These are phyloP conservation scores for Pinus tabuliformis DNA, from an alignment of 75 land plant species.

Conservation along the genomic window DNA sequence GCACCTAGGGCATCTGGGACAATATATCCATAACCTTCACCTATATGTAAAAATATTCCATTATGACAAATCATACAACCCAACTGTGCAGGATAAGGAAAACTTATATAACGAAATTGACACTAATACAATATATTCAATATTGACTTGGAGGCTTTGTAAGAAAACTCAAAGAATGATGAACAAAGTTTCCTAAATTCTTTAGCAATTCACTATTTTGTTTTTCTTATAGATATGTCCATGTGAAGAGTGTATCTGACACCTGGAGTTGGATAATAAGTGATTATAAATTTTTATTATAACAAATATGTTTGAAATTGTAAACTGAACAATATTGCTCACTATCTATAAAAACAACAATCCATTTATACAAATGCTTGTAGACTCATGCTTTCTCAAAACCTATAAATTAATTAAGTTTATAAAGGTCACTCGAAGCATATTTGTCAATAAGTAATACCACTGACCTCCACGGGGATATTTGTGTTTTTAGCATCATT, in stretches of 20 bases:
- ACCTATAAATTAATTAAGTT: background rate
- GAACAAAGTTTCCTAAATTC: conserved; percentile 90
- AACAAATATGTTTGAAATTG: background rate
- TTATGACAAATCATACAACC: background rate
- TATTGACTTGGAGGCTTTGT: conserved; percentile 79
- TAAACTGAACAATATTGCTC: background rate
- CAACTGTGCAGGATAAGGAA: background rate
- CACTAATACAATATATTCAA: background rate
- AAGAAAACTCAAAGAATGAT: conserved; percentile 80
- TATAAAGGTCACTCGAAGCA: conserved; percentile 72
- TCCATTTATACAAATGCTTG: background rate
- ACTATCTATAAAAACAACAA: background rate
- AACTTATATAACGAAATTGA: background rate
- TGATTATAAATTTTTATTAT: background rate
- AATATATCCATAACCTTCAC: conserved; percentile 79
- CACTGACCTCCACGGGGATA: conserved; percentile 91
- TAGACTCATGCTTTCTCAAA: background rate
- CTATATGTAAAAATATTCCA: conserved; percentile 24
- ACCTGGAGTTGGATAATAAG: conserved; percentile 37
- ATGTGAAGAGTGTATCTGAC: conserved; percentile 90
- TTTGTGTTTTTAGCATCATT: conserved; percentile 92
- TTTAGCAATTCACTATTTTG: conserved; percentile 83
- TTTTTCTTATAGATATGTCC: conserved; percentile 92
- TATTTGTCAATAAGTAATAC: conserved; percentile 88
- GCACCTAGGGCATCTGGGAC: conserved; percentile 75